Percentiles rank a stretch among this genome's conserved stretches.
phyloP scores from a whole-genome alignment of 2,329 filamentous ascomycete genomes.

The Coleophoma cylindrospora region DNA sequence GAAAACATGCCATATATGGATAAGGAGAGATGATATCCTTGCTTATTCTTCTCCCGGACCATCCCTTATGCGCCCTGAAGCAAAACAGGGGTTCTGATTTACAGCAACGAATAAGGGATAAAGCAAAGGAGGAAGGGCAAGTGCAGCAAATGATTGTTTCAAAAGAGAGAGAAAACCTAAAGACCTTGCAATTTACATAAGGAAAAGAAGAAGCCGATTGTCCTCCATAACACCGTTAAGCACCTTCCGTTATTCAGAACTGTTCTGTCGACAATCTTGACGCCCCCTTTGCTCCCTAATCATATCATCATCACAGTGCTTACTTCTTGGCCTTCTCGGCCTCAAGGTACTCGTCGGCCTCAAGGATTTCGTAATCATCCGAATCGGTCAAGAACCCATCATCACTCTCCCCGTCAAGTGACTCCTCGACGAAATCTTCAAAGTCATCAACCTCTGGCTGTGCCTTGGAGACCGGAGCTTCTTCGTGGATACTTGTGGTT shows the following conservation, averaged over 20 bases:
- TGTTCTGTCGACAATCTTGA: constrained; percentile 1
- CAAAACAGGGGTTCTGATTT: too few species aligned
- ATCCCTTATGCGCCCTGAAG: too few species aligned
- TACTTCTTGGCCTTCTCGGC: constrained; percentile 29
- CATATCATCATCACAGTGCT: constrained; percentile 1
- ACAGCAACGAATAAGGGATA: too few species aligned
- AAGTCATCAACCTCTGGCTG: constrained; percentile 31
- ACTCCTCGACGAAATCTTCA: constrained; percentile 47
- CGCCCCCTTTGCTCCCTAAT: neutral
- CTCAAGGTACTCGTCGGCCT: constrained; percentile 76
- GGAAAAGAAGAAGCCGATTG: neutral
- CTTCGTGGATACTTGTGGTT: constrained; percentile 69
- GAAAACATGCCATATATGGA: too few species aligned
- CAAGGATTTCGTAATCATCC: constrained; percentile 95
- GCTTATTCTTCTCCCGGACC: too few species aligned
- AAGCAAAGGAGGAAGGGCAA: too few species aligned
- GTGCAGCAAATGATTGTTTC: neutral
- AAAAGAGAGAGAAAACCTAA: neutral
- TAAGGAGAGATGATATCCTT: too few species aligned
- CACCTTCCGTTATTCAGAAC: neutral
- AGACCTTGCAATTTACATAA: neutral
- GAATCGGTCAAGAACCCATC: constrained; percentile 82
- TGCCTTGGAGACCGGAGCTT: constrained; percentile 47
- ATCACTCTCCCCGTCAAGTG: constrained; percentile 57
- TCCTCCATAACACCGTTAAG: neutral